Percentiles rank a stretch among this genome's conserved stretches.
phyloP scores from a whole-genome alignment of 1,284 basidiomycete genomes.

The Ganoderma multipileum region DNA sequence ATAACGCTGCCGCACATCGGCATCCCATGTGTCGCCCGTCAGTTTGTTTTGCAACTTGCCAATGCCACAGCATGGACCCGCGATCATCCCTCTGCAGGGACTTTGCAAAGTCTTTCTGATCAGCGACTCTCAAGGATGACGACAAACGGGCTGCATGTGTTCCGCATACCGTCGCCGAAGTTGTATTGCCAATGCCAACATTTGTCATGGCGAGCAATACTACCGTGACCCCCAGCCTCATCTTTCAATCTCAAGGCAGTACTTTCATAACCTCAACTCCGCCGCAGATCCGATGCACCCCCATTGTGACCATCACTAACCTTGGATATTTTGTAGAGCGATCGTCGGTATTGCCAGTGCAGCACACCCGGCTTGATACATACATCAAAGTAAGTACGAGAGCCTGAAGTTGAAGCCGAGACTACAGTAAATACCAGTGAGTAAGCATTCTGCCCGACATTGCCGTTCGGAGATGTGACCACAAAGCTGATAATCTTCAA shows the following conservation, averaged over 20 bases:
- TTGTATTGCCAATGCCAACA: not conserved
- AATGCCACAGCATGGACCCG: not conserved
- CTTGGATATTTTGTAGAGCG: not conserved
- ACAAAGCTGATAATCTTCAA: not conserved
- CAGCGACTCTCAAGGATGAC: not conserved
- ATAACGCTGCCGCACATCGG: not conserved
- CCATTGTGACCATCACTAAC: not conserved
- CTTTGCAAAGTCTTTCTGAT: not conserved
- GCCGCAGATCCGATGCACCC: not conserved
- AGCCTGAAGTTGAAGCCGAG: no score
- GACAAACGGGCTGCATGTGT: not conserved
- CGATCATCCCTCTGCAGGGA: not conserved
- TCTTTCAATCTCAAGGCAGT: not conserved
- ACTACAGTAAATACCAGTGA: not conserved
- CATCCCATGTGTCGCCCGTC: not conserved
- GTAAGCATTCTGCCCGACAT: not conserved
- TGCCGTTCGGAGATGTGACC: not conserved
- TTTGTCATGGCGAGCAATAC: not conserved
- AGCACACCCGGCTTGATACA: no score
- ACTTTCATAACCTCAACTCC: not conserved
- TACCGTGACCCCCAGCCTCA: not conserved
- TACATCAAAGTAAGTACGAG: no score
- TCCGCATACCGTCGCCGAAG: not conserved
- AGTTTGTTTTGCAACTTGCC: not conserved
- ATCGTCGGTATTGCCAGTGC: not conserved